Conservation (phyloP, 768 basidiomycete species). For the Nevesoporus exiguus region DNA sequence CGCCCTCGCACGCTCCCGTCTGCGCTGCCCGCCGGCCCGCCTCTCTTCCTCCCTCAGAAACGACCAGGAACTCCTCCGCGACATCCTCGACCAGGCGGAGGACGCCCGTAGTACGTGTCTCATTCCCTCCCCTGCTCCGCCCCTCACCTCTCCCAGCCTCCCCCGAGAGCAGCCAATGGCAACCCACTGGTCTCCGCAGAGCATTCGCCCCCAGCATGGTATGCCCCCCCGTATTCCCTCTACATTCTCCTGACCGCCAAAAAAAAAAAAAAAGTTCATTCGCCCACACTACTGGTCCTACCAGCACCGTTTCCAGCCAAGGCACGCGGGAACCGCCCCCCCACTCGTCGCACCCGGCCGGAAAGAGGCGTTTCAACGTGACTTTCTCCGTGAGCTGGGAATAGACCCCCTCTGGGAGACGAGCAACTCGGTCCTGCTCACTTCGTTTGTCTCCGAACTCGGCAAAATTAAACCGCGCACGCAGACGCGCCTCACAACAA, state of each 20-base stretch:
- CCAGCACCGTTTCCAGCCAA: slow-evolving; percentile 33
- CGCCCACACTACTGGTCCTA: slow-evolving; percentile 44
- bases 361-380: slow-evolving; percentile 50
- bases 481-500: slow-evolving; percentile 68
- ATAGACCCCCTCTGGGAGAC: slow-evolving; percentile 74
- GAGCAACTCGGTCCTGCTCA: slow-evolving; percentile 56
- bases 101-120: slow-evolving; percentile 13
- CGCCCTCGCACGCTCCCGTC: slow-evolving; percentile 1
- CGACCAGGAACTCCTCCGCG: slow-evolving; percentile 22
- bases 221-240: not conserved
- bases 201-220: slow-evolving; percentile 26
- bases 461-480: slow-evolving; percentile 75
- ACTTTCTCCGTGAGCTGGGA: slow-evolving; percentile 67
- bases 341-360: slow-evolving; percentile 55
- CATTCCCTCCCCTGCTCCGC: too few species aligned
- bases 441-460: slow-evolving; percentile 64
- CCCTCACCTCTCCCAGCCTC: slow-evolving; percentile 9
- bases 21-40: not conserved
- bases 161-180: slow-evolving; percentile 17
- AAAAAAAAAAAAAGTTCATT: slow-evolving; percentile 43
- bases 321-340: slow-evolving; percentile 23
- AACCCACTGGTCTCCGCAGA: slow-evolving; percentile 24
- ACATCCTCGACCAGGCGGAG: slow-evolving; percentile 27
- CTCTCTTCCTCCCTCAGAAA: slow-evolving; percentile 19
- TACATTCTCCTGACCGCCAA: not conserved